Evolutionary conservation across 495 filamentous ascomycete species (phyloP).

Genomic region (Penicillium paxilli): DNA sequence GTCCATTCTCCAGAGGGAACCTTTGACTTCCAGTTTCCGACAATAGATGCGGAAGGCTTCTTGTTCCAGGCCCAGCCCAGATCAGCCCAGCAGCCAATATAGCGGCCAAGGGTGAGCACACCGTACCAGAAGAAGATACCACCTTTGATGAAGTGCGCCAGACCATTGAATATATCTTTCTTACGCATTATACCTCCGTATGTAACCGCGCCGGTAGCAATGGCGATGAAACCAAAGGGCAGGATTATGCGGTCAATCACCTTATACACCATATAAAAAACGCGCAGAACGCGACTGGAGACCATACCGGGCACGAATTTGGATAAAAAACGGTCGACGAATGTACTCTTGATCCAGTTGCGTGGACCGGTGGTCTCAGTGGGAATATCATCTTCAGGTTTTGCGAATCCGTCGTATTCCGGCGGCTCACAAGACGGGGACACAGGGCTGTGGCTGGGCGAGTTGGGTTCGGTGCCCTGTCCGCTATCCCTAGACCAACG

Average conservation of each 20-base stretch:
- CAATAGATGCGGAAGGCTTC: conserved; percentile 61
- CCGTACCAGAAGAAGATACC: conserved; percentile 97
- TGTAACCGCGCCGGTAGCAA: conserved; percentile 65
- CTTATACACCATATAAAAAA: conserved; percentile 58
- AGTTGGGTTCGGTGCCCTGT: conserved; percentile 76
- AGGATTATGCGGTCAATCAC: conserved; percentile 63
- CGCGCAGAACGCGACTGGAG: conserved; percentile 59
- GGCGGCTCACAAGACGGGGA: conserved; percentile 56
- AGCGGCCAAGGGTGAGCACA: conserved; percentile 82
- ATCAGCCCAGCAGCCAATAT: conserved; percentile 86
- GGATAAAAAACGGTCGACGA: conserved; percentile 48
- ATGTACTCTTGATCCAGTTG: conserved; percentile 45
- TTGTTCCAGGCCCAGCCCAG: conserved; percentile 97
- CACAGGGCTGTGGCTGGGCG: conserved; percentile 65
- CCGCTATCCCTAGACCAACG: conserved; percentile 86
- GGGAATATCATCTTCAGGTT: conserved; percentile 48
- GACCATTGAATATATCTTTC: conserved; percentile 71
- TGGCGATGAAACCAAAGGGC: conserved; percentile 61
- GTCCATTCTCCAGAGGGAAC: conserved; percentile 83
- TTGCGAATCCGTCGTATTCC: conserved; percentile 54
- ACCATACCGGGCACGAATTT: conserved; percentile 56
- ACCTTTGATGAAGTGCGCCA: conserved; percentile 95
- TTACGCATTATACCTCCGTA: conserved; percentile 70
- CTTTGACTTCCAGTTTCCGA: conserved; percentile 59
- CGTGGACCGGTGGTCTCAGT: conserved; percentile 29